Evolutionary conservation across 441 rosid genomes (phyloP), one percentile per base, ranked within the genome.

Genomic region (Biscutella laevigata): DNA sequence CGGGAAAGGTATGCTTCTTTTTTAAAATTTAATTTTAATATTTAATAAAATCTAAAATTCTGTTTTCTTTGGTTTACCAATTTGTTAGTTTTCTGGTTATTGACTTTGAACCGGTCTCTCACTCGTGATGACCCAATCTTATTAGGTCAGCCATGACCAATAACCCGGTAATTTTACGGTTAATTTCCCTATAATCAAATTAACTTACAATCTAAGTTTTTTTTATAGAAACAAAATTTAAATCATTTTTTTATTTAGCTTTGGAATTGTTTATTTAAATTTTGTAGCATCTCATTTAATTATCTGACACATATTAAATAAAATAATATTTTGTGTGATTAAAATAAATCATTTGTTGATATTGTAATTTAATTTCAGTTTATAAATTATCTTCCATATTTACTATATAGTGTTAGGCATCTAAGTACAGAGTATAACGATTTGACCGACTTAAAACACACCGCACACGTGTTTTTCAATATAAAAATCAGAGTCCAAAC

Each of bases 91-190:
- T 66, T 43, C 53, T 44, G 60, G 64, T 58, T 66, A 15, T 59
- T 66, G 70, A 66, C 65, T 66, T 66, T 59, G 65, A 66, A 66
- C 70, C 51, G 55, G 60, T 66, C 70, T 37, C 44, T 30, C 60
- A 59, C 43, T 58, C 43, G 42, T 58, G 48, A 58, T 57, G 64
- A 57, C 69, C 8, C 7, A 7, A 9, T 6, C 38, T 2, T 33
- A 12, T 36, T 66, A 58, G 50, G 55, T 66, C 65, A 66, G 49
- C 55, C 55, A 37, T 57, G 43, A 58, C 56, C 37, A 41, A 26
- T 15, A 35, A 27, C 29, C 49, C 36, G 70, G 60, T 58, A 22
- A n/a, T 51, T 21, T 44, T 36, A 51, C 53, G 15, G 44, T 44
- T 21, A 51, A 0, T 37, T 27, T 41, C 24, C 24, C 4, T 4